A percentile compares a stretch with the other conserved stretches of the same genome.
phyloP scores from a whole-genome alignment of 2,329 filamentous ascomycete species.

The Alternaria triticina region DNA sequence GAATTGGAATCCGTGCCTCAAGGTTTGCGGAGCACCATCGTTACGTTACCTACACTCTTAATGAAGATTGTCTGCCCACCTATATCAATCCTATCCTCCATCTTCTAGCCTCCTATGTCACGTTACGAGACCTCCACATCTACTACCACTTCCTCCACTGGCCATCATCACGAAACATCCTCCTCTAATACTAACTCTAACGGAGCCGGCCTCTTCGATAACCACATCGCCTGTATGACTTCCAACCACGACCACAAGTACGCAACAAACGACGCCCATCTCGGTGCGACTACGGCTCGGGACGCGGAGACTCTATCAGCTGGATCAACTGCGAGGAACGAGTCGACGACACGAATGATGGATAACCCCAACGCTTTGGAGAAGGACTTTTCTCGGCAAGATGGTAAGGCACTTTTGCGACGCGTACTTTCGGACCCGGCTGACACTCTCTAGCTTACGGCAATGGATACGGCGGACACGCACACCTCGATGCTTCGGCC shows the following conservation, averaged over 20 bases:
- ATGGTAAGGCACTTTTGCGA: slow-evolving; percentile 26
- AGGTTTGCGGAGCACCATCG: slow-evolving; percentile 18
- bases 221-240: slow-evolving; percentile 24
- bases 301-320: slow-evolving; percentile 34
- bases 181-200: slow-evolving; percentile 1
- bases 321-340: slow-evolving; percentile 31
- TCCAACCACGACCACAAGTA: slow-evolving; percentile 17
- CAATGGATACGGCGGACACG: slow-evolving; percentile 29
- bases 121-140: slow-evolving; percentile 14
- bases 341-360: slow-evolving; percentile 26
- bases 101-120: slow-evolving; percentile 12
- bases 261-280: slow-evolving; percentile 25
- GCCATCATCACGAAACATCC: slow-evolving; percentile 4
- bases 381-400: slow-evolving; percentile 52
- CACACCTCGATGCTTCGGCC: slow-evolving; percentile 33
- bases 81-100: slow-evolving; percentile 13
- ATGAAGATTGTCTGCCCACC: background rate
- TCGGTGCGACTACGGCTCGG: slow-evolving; percentile 24
- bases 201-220: slow-evolving; percentile 13
- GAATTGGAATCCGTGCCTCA: slow-evolving; percentile 18
- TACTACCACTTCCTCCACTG: background rate
- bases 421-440: background rate
- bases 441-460: slow-evolving; percentile 12
- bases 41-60: slow-evolving; percentile 7
- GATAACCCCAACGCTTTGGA: slow-evolving; percentile 40